Percentiles rank a stretch among this genome's conserved stretches.
Evolutionary conservation across 805 yeast genomes (phyloP).

Genomic region (Lachancea cidri): DNA sequence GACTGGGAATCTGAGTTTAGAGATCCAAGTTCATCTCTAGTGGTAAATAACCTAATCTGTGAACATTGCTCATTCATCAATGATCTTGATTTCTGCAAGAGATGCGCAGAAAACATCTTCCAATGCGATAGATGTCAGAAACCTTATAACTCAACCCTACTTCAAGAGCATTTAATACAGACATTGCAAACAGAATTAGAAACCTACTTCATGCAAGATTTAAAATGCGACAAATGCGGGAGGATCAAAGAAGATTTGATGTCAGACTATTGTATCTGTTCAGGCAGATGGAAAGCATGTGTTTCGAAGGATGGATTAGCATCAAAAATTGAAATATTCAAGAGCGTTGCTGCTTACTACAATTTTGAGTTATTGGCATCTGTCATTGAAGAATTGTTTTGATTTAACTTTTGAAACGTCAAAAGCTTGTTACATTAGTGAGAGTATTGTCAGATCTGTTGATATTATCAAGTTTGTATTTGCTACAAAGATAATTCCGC

Average conservation of each 20-base stretch:
- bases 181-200: constrained; percentile 52
- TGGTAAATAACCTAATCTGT: constrained; percentile 67
- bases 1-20: constrained; percentile 64
- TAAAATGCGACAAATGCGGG: constrained; percentile 73
- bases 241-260: constrained; percentile 61
- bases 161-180: constrained; percentile 76
- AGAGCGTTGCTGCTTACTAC: constrained; percentile 54
- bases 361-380: constrained; percentile 52
- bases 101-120: constrained; percentile 47
- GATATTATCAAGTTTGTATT: too few relatives aligned
- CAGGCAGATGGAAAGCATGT: constrained; percentile 77
- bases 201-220: constrained; percentile 72
- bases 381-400: constrained; percentile 4
- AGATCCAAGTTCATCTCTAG: constrained; percentile 69
- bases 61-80: constrained; percentile 67
- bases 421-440: neutral
- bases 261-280: constrained; percentile 75
- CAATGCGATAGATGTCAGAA: constrained; percentile 62
- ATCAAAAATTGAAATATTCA: constrained; percentile 43
- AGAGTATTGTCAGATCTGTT: too few relatives aligned
- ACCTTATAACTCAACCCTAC: constrained; percentile 55
- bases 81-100: constrained; percentile 80
- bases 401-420: neutral
- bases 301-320: constrained; percentile 41
- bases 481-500: too few relatives aligned